phyloP scores from a whole-genome alignment of 352 stramenopile genomes.

The Proteromonas lacertae region DNA sequence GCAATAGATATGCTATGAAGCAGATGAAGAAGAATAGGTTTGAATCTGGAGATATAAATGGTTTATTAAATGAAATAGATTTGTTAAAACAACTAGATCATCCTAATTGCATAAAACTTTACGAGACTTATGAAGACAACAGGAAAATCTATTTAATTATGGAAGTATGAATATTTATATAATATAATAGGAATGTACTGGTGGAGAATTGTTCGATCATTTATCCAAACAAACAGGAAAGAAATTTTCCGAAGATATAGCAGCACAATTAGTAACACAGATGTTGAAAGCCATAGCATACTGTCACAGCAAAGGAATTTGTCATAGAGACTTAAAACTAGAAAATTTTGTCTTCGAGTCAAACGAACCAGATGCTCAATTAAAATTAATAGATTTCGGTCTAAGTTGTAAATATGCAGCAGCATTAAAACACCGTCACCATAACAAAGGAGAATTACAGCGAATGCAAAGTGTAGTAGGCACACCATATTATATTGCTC shows the following conservation, averaged over 20 bases:
- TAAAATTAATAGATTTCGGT: conserved; percentile 37
- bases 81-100: background rate
- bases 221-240: too few species aligned
- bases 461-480: too few species aligned
- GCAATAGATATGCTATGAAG: too few species aligned
- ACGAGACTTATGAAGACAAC: background rate
- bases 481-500: conserved; percentile 34
- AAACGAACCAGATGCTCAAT: conserved; percentile 17
- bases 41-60: too few species aligned
- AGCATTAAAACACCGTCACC: too few species aligned
- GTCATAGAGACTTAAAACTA: conserved; percentile 32
- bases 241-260: conserved; percentile 23
- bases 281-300: conserved; percentile 21
- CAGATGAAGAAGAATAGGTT: too few species aligned
- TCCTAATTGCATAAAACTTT: conserved; percentile 3
- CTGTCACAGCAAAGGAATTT: too few species aligned
- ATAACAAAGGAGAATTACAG: too few species aligned
- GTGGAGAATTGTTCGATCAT: conserved; percentile 30
- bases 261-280: conserved; percentile 21
- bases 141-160: conserved; percentile 35
- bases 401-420: too few species aligned
- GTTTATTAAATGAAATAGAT: too few species aligned
- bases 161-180: too few species aligned
- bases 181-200: too few species aligned
- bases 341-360: conserved; percentile 35